Evolutionary conservation across 2,329 filamentous ascomycete species (phyloP), one percentile per base, ranked within the genome.

Genomic region (Rugonectria rugulosa): DNA sequence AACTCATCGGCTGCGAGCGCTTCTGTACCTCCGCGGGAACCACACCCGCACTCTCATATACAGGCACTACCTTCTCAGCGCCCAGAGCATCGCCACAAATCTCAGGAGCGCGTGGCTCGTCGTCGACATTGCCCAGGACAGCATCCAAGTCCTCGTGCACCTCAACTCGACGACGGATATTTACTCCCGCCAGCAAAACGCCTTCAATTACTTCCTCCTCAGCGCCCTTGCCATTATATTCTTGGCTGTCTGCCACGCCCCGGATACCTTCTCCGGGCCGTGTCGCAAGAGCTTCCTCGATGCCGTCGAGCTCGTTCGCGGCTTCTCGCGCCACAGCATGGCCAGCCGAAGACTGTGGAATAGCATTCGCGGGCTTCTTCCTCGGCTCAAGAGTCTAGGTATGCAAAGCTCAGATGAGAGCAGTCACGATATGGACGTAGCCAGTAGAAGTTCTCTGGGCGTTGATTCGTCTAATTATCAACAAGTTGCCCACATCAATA

Each of bases 1-100:
- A 4, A 63, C 75, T 2, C 77, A 76, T 42, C 75, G 76, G 21
- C 62, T 79, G 1, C 75, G 77, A 0, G 73, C 79, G 0, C 60
- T 79, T 1, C 64, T 79, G 1, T 77, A 78, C 29, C 70, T 81
- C 0, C 75, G 79, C 2, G 77, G 74, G 0, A 81, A 81, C 47
- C 74, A 80, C 47, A 69, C 75, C 2, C 73, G 77, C 2, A 79
- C 75, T 12, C 65, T 80, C 3, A 76, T 81, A 1, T 75, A 79
- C 45, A 69, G 78, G 0, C 74, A 79, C 15, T 71, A 78, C 15
- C 64, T 80, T 0, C 68, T 79, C 21, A 75, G 70, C 4, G 62
- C 69, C 0, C 65, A 71, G 4, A 71, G 72, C 12, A 78, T 79
- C 17, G 61, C 68, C 1, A 60, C 71, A 0, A 71, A 77, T 9